These are phyloP conservation scores for Wickerhamiella dianesei DNA, from an alignment of 805 yeast genomes.

Conservation along the genomic window DNA sequence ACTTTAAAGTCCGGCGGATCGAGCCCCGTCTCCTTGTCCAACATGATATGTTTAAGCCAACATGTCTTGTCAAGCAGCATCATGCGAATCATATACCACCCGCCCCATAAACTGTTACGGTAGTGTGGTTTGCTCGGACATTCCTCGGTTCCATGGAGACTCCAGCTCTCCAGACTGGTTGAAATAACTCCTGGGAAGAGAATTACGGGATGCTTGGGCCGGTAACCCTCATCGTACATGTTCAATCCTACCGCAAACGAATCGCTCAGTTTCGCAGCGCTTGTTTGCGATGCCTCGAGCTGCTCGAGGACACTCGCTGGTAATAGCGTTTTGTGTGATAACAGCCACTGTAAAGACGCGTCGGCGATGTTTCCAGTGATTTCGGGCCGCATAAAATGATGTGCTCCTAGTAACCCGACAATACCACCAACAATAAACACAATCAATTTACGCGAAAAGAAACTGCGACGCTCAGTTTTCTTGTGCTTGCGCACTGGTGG, in stretches of 20 bases:
- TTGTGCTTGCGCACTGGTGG: not conserved
- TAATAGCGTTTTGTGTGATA: conserved; percentile 37
- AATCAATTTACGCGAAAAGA: conserved; percentile 35
- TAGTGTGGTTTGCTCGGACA: conserved; percentile 80
- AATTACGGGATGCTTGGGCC: conserved; percentile 61
- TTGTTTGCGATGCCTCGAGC: conserved; percentile 40
- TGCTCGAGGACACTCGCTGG: conserved; percentile 53
- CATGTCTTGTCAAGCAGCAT: conserved; percentile 87
- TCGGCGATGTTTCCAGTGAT: conserved; percentile 15
- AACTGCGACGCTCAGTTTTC: not conserved
- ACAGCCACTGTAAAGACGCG: conserved; percentile 17
- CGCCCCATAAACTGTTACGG: conserved; percentile 91
- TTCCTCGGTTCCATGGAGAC: conserved; percentile 54
- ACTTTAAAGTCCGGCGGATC: conserved; percentile 76
- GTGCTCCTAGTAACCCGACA: conserved; percentile 52
- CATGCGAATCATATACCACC: conserved; percentile 83
- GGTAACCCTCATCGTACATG: conserved; percentile 39
- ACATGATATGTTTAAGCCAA: conserved; percentile 84
- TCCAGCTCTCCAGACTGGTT: conserved; percentile 93
- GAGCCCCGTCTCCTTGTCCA: conserved; percentile 82
- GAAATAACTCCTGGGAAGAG: conserved; percentile 95
- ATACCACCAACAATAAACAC: conserved; percentile 59
- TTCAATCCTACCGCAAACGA: conserved; percentile 78
- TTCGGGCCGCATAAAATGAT: conserved; percentile 38
- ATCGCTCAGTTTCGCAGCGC: conserved; percentile 40